These are phyloP conservation scores for Neurospora sublineolata DNA, from an alignment of 495 filamentous ascomycete species.

Conservation along the genomic window DNA sequence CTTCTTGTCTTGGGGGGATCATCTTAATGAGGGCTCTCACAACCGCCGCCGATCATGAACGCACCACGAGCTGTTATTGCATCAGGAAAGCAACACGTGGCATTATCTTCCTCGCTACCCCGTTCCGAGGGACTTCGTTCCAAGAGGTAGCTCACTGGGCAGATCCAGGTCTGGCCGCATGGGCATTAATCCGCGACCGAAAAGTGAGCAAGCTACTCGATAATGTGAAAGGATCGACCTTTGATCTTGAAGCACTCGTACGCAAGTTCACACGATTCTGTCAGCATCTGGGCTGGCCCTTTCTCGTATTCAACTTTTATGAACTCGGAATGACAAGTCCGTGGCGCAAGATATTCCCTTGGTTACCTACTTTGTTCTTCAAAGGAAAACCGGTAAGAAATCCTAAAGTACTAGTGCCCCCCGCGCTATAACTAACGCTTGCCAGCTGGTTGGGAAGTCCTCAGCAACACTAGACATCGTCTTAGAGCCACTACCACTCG, in stretches of 20 bases:
- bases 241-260: slow-evolving; percentile 1
- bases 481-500: slow-evolving; percentile 11
- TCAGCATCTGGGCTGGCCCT: background rate
- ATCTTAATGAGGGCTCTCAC: slow-evolving; percentile 20
- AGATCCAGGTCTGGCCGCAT: slow-evolving; percentile 4
- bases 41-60: slow-evolving; percentile 1
- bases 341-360: slow-evolving; percentile 10
- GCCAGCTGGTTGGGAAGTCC: slow-evolving; percentile 4
- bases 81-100: slow-evolving; percentile 12
- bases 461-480: slow-evolving; percentile 14
- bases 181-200: slow-evolving; percentile 2
- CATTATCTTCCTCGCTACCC: slow-evolving; percentile 25
- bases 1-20: slow-evolving; percentile 26
- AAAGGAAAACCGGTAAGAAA: slow-evolving; percentile 10
- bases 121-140: slow-evolving; percentile 22
- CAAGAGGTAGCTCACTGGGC: background rate
- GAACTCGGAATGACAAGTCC: slow-evolving; percentile 9
- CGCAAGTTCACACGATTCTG: slow-evolving; percentile 2
- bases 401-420: background rate
- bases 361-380: slow-evolving; percentile 3
- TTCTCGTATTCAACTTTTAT: slow-evolving; percentile 6
- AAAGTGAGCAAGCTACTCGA: slow-evolving; percentile 3
- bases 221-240: background rate
- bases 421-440: slow-evolving; percentile 5
- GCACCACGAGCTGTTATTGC: background rate